A percentile compares a stretch with the other conserved stretches of the same genome.
phyloP scores from a whole-genome alignment of 2,329 filamentous ascomycete species.

The Microdochium bolleyi region DNA sequence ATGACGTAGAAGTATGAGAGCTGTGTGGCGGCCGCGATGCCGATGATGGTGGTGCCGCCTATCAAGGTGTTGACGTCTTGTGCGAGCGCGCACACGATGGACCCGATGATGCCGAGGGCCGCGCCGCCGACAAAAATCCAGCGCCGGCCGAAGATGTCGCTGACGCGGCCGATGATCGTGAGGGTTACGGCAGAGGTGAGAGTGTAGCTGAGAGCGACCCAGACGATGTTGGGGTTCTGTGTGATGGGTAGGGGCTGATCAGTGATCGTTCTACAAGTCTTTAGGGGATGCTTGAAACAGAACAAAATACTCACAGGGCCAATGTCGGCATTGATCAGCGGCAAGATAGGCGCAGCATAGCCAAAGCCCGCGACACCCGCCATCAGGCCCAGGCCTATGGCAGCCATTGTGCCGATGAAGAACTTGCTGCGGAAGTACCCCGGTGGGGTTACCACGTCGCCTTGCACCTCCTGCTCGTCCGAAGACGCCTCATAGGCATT shows the following conservation, averaged over 20 bases:
- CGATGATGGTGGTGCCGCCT: slow-evolving; percentile 26
- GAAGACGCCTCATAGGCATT: too few species aligned
- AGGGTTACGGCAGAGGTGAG: slow-evolving; percentile 17
- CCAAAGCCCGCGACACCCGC: slow-evolving; percentile 19
- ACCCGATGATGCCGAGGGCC: slow-evolving; percentile 22
- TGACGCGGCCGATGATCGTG: slow-evolving; percentile 16
- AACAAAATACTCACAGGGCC: background rate
- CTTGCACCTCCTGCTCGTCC: background rate
- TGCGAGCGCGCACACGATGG: slow-evolving; percentile 25
- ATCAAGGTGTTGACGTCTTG: slow-evolving; percentile 26
- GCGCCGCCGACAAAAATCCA: slow-evolving; percentile 18
- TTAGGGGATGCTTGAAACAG: background rate
- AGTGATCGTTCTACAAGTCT: background rate
- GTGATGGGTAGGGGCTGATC: background rate
- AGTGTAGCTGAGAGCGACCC: slow-evolving; percentile 20
- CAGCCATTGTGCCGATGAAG: slow-evolving; percentile 8
- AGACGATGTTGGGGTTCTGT: slow-evolving; percentile 16
- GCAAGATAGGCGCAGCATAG: slow-evolving; percentile 11
- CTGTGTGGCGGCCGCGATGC: slow-evolving; percentile 29
- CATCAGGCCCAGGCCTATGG: slow-evolving; percentile 10
- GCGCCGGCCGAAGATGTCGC: slow-evolving; percentile 18
- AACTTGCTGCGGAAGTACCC: slow-evolving; percentile 5
- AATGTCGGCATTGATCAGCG: slow-evolving; percentile 3
- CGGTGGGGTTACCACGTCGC: background rate
- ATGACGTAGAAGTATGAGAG: slow-evolving; percentile 31